A percentile compares a stretch with the other conserved stretches of the same genome.
Conservation (phyloP, 495 filamentous ascomycete genomes). For the Aspergillus ellipticus region DNA sequence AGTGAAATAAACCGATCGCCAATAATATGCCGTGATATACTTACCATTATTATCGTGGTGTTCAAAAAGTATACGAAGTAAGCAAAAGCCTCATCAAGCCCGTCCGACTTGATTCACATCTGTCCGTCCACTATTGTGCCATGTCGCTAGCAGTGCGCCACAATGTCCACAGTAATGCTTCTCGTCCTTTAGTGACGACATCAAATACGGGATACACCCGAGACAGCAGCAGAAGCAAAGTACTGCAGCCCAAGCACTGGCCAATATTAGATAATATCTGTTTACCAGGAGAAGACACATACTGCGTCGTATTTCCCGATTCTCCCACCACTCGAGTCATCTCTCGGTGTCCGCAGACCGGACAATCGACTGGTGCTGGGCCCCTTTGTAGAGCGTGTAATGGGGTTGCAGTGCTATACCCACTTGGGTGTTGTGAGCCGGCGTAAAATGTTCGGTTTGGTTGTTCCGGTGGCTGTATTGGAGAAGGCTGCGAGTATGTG, state of each 20-base stretch:
- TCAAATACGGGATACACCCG: slow-evolving; percentile 51
- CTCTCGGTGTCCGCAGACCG: slow-evolving; percentile 41
- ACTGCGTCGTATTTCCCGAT: slow-evolving; percentile 51
- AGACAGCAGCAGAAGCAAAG: slow-evolving; percentile 45
- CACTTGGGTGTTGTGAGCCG: slow-evolving; percentile 19
- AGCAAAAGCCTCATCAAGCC: not conserved
- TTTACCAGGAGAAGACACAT: slow-evolving; percentile 16
- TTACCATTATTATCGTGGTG: not conserved
- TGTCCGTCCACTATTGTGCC: slow-evolving; percentile 49
- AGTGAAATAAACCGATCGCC: no score
- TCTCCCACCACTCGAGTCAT: slow-evolving; percentile 41
- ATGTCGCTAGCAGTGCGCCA: slow-evolving; percentile 43
- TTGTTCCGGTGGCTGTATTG: not conserved
- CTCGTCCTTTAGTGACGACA: slow-evolving; percentile 48
- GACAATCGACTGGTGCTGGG: slow-evolving; percentile 48
- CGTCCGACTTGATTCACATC: slow-evolving; percentile 33
- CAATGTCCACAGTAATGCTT: slow-evolving; percentile 51
- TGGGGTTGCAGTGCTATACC: slow-evolving; percentile 28
- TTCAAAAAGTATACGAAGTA: not conserved
- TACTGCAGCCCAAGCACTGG: slow-evolving; percentile 48
- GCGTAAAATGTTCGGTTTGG: not conserved
- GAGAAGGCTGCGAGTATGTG: not conserved
- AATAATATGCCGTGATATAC: no score
- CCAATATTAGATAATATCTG: not conserved
- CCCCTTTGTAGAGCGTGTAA: slow-evolving; percentile 30